phyloP scores from a whole-genome alignment of 164 flowering plant genomes.

The Stephania japonica region DNA sequence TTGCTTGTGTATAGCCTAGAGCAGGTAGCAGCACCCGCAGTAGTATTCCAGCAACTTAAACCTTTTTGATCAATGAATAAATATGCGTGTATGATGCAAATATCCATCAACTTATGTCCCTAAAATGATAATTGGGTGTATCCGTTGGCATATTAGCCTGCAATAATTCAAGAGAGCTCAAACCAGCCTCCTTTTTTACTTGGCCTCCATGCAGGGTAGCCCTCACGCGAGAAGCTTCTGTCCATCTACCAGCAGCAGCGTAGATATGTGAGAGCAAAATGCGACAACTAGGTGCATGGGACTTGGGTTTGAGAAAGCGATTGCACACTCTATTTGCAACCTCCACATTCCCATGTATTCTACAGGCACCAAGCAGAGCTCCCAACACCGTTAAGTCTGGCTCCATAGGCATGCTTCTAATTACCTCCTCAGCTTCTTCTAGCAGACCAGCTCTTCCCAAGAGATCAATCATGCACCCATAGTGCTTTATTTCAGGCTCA shows the following conservation, averaged over 20 bases:
- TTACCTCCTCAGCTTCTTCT: slow-evolving; percentile 25
- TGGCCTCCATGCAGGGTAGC: slow-evolving; percentile 9
- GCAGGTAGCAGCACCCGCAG: too few relatives aligned
- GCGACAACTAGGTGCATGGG: slow-evolving; percentile 24
- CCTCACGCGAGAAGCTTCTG: slow-evolving; percentile 19
- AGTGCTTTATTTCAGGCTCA: slow-evolving; percentile 25
- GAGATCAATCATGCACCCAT: slow-evolving; percentile 28
- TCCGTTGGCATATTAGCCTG: slow-evolving; percentile 1
- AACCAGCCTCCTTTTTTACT: slow-evolving; percentile 23
- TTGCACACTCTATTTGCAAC: slow-evolving; percentile 16
- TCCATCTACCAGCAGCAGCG: slow-evolving; percentile 27
- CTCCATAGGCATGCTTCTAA: slow-evolving; percentile 22
- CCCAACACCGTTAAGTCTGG: slow-evolving; percentile 28
- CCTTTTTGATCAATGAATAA: too few relatives aligned
- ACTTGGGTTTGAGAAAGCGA: slow-evolving; percentile 15
- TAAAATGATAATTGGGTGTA: background rate
- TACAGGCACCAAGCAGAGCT: slow-evolving; percentile 30
- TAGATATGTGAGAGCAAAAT: slow-evolving; percentile 27
- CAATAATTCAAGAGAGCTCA: slow-evolving; percentile 12
- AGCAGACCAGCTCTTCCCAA: slow-evolving; percentile 26
- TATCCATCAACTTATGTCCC: too few relatives aligned
- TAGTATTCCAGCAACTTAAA: too few relatives aligned
- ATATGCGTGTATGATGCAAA: too few relatives aligned
- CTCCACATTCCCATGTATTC: slow-evolving; percentile 18
- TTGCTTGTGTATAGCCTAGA: too few relatives aligned